phyloP scores from a whole-genome alignment of 768 basidiomycete genomes.

The Serendipita sp. region DNA sequence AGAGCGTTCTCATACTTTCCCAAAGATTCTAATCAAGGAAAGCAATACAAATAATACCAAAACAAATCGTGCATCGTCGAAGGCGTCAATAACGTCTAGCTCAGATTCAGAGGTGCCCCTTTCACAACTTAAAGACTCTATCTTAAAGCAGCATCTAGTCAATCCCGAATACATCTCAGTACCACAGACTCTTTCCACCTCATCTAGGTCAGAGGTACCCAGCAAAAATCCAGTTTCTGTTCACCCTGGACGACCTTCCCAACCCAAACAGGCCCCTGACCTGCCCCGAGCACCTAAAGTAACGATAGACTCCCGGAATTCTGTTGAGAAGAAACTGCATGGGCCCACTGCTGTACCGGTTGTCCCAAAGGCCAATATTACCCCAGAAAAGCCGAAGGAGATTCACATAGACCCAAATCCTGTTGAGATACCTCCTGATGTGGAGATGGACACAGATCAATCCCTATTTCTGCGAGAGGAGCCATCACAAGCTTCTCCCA shows the following conservation, averaged over 20 bases:
- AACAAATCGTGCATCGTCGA: background rate
- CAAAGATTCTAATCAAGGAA: no score
- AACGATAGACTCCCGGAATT: no score
- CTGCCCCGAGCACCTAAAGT: no score
- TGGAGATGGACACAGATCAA: background rate
- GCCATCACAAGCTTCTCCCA: background rate
- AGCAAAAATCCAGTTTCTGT: no score
- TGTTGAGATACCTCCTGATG: background rate
- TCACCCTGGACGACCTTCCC: no score
- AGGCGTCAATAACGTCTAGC: background rate
- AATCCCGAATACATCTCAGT: background rate
- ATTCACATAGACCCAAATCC: background rate
- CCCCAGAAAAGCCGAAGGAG: background rate
- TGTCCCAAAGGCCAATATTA: no score
- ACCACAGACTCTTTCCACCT: background rate
- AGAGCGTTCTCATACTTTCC: no score
- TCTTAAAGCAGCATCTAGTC: background rate
- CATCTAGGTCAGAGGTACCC: no score
- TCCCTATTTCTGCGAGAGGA: background rate
- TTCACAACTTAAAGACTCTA: background rate
- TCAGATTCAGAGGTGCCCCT: background rate
- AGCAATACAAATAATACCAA: background rate
- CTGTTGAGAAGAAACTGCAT: no score
- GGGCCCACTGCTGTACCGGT: no score
- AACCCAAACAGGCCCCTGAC: no score